phyloP scores from a whole-genome alignment of 306 rosid genomes.

The Pueraria montana region DNA sequence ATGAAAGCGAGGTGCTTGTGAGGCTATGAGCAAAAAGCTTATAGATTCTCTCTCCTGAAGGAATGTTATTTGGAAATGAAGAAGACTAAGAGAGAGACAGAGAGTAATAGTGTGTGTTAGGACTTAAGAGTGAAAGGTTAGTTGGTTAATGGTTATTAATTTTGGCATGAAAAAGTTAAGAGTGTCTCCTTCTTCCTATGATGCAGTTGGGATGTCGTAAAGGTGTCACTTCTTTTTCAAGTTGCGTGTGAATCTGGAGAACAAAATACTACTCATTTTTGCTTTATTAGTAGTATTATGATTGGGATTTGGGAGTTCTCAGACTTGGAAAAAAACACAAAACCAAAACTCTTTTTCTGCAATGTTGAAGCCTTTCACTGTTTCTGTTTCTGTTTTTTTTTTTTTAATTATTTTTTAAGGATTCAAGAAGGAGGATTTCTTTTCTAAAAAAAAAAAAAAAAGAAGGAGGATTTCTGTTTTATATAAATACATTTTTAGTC shows the following conservation, averaged over 20 bases:
- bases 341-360: background rate
- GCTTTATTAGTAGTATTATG: background rate
- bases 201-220: constrained; percentile 42
- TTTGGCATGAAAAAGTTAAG: constrained; percentile 35
- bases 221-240: constrained; percentile 43
- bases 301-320: constrained; percentile 35
- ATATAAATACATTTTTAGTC: too few species aligned
- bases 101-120: constrained; percentile 16
- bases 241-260: constrained; percentile 71
- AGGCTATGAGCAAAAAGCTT: constrained; percentile 34
- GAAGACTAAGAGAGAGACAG: constrained; percentile 10
- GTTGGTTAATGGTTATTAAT: constrained; percentile 10
- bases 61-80: constrained; percentile 45
- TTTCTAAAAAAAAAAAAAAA: too few species aligned
- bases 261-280: background rate
- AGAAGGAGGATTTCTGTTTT: too few species aligned
- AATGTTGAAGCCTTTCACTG: background rate
- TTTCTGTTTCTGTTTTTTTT: background rate
- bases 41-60: constrained; percentile 49
- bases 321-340: background rate
- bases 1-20: constrained; percentile 53
- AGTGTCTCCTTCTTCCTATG: constrained; percentile 5
- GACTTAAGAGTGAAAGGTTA: background rate
- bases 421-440: background rate
- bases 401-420: background rate